A percentile compares a stretch with the other conserved stretches of the same genome.
Conservation (phyloP, 2,329 filamentous ascomycete species). For the Aureobasidium sp. region DNA sequence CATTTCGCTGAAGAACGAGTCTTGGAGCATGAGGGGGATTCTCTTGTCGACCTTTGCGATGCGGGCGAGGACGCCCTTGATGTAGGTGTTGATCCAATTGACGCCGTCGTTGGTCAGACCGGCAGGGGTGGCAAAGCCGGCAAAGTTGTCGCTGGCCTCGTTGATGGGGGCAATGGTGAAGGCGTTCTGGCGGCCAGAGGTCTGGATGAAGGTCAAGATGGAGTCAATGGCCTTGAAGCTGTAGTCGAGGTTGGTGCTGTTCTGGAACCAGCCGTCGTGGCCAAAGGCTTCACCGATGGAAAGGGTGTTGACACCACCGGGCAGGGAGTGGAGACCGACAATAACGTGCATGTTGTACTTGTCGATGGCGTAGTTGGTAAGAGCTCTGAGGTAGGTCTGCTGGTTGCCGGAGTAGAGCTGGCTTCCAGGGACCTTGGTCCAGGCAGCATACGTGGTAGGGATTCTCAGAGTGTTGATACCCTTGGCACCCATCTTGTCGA, state of each 20-base stretch:
- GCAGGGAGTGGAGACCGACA: slow-evolving; percentile 29
- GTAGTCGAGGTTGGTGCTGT: slow-evolving; percentile 29
- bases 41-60: slow-evolving; percentile 24
- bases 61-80: slow-evolving; percentile 25
- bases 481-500: slow-evolving; percentile 29
- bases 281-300: slow-evolving; percentile 25
- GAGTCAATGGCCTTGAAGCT: slow-evolving; percentile 29
- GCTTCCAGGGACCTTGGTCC: slow-evolving; percentile 30
- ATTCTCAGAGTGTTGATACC: slow-evolving; percentile 31
- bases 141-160: slow-evolving; percentile 32
- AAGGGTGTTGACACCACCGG: slow-evolving; percentile 27
- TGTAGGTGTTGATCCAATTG: slow-evolving; percentile 30
- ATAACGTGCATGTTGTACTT: slow-evolving; percentile 33
- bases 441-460: slow-evolving; percentile 33
- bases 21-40: slow-evolving; percentile 32
- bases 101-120: slow-evolving; percentile 27
- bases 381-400: slow-evolving; percentile 23
- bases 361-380: slow-evolving; percentile 31
- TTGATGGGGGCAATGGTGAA: slow-evolving; percentile 35
- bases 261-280: slow-evolving; percentile 32
- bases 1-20: slow-evolving; percentile 23
- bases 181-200: slow-evolving; percentile 24
- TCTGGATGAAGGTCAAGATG: slow-evolving; percentile 29
- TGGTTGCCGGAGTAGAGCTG: slow-evolving; percentile 31
- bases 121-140: slow-evolving; percentile 28